Conservation (phyloP, 2,329 filamentous ascomycete species). For the Hortaea sp. region DNA sequence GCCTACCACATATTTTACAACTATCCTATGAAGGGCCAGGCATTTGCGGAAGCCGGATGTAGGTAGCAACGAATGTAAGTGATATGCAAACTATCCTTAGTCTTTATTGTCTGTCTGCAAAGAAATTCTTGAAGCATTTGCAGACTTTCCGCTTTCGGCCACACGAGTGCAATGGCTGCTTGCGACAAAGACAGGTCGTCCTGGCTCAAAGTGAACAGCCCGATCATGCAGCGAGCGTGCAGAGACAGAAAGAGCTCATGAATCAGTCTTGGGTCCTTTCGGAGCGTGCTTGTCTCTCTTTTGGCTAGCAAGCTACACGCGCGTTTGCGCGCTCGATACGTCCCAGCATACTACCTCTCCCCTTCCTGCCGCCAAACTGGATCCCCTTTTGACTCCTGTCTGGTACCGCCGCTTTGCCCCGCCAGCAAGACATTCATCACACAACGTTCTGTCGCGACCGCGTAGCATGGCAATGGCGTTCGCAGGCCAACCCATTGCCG, state of each 20-base stretch:
- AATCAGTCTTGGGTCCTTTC: not conserved
- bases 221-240: not conserved
- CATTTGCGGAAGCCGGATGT: not conserved
- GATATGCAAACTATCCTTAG: slow-evolving; percentile 1
- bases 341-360: not conserved
- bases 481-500: slow-evolving; percentile 9
- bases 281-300: not conserved
- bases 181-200: slow-evolving; percentile 8
- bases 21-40: too few relatives aligned
- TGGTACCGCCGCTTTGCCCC: slow-evolving; percentile 20
- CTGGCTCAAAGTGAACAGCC: not conserved
- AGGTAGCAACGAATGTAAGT: not conserved
- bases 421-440: slow-evolving; percentile 4
- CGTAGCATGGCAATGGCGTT: slow-evolving; percentile 14
- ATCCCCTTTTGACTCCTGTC: slow-evolving; percentile 20
- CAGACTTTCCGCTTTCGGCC: slow-evolving; percentile 16
- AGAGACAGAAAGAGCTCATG: not conserved
- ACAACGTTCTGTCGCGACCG: slow-evolving; percentile 6
- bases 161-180: slow-evolving; percentile 11
- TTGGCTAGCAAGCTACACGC: not conserved
- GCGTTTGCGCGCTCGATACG: not conserved
- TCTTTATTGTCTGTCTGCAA: slow-evolving; percentile 15
- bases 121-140: slow-evolving; percentile 6
- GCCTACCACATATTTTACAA: too few relatives aligned
- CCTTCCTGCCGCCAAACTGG: slow-evolving; percentile 12